Conservation (phyloP, 176 grass and related monocot species). For the Puccinellia tenuiflora region DNA sequence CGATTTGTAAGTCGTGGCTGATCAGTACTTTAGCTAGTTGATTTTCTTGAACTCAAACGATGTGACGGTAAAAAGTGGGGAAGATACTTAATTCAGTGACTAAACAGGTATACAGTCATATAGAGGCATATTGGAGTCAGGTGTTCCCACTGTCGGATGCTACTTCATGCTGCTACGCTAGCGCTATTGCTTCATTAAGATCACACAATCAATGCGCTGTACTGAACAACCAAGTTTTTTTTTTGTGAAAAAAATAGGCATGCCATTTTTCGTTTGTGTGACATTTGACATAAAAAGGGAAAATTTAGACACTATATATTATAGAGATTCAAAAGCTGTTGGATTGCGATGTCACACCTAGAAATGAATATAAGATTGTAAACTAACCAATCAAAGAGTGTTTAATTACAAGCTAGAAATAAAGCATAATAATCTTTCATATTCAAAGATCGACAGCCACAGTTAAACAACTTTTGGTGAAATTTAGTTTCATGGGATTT, state of each 20-base stretch:
- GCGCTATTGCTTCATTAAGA: background rate
- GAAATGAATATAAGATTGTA: background rate
- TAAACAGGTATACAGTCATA: too few relatives aligned
- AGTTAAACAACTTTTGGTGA: too few relatives aligned
- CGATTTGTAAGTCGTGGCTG: background rate
- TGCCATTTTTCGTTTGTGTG: too few relatives aligned
- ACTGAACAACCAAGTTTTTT: background rate
- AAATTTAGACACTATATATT: background rate
- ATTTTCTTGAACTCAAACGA: background rate
- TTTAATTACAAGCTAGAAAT: background rate
- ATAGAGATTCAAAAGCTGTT: background rate
- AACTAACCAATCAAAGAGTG: background rate
- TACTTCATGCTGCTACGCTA: background rate
- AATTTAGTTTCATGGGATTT: too few relatives aligned
- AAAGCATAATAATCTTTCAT: too few relatives aligned
- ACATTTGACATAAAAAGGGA: background rate
- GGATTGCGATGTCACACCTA: background rate
- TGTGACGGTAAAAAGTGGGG: conserved; percentile 9
- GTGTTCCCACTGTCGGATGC: background rate
- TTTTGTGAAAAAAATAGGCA: too few relatives aligned
- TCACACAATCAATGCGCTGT: background rate
- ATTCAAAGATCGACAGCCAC: too few relatives aligned
- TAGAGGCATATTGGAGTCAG: background rate
- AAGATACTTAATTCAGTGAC: background rate
- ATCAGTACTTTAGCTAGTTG: background rate